Evolutionary conservation across 208 protist species (phyloP), one percentile per base, ranked within the genome.

Genomic region (Strigomonas culicis): DNA sequence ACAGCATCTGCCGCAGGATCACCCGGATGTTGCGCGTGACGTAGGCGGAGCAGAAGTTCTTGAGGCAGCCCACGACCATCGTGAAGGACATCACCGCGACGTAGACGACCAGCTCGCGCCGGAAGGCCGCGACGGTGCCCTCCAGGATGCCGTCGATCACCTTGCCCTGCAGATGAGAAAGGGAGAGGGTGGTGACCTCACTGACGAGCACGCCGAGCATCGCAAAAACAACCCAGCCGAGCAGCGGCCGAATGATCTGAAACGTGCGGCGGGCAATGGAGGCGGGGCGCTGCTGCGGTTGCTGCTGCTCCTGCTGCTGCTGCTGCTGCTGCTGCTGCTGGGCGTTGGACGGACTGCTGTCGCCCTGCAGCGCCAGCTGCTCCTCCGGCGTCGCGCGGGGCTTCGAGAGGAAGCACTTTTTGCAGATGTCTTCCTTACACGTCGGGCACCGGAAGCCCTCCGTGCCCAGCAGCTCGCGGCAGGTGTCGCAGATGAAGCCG

Each of bases 11-110:
- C 4, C 82, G 82, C n/a, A 85, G 66, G 3, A 68, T 68, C 73
- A 81, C 78, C 1, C 66, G 75, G 41, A 79, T 55, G 50, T 79
- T 81, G 51, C 74, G 75, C 27, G 53, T 80, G 28, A 89, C 75
- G 36, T 83, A 32, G 4, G 72, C 75, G 65, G 55, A 77, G 64
- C 74, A 72, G 71, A 84, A 77, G n/a, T 72, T 75, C 21, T 66
- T 71, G 4, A 80, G 56, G 59, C 71, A 70, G 15, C 77, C 77
- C 8, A 84, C 59, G 15, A 88, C 36, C n/a, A 81, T 34, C 31
- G 70, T 74, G 39, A 75, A 44, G 44, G 64, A 43, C 11, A 74
- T 82, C 15, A 84, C 70, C n/a, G 67, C 43, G 41, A 53, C 60
- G 70, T 76, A 80, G 47, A 60, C 73, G 36, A 59, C 24, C 31